A percentile compares a stretch with the other conserved stretches of the same genome.
Evolutionary conservation across 371 early-diverging fungal genomes (phyloP).

Genomic region (Lichtheimia corymbifera): DNA sequence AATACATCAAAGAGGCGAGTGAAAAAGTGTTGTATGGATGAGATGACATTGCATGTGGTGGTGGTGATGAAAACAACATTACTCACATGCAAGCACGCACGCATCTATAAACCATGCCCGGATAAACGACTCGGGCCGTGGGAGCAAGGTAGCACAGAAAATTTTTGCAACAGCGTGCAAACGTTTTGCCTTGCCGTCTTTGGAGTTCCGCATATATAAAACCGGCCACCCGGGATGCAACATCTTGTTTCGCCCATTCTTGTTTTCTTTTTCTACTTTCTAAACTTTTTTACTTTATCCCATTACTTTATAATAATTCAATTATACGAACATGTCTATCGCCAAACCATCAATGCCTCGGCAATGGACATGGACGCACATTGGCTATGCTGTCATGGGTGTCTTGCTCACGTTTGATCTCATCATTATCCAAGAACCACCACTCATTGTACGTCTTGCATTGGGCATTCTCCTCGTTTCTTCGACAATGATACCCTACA

Average conservation of each 20-base stretch:
- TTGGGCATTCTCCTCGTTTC: slow-evolving; percentile 20
- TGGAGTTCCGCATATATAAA: too few relatives aligned
- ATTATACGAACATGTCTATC: not conserved
- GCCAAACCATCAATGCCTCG: not conserved
- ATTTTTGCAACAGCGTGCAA: slow-evolving; percentile 1
- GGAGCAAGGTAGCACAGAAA: slow-evolving; percentile 1
- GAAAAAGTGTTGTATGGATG: too few relatives aligned
- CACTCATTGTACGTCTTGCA: slow-evolving; percentile 18
- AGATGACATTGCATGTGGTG: too few relatives aligned
- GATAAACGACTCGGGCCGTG: slow-evolving; percentile 13
- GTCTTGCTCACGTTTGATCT: slow-evolving; percentile 26
- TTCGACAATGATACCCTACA: slow-evolving; percentile 34
- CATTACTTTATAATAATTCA: not conserved
- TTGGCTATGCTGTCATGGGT: slow-evolving; percentile 20
- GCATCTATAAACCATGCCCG: not conserved
- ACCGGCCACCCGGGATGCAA: too few relatives aligned
- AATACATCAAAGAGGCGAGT: too few relatives aligned
- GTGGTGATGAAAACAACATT: not conserved
- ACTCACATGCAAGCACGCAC: slow-evolving; percentile 12
- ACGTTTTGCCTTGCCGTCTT: slow-evolving; percentile 3
- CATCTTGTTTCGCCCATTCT: not conserved
- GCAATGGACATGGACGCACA: slow-evolving; percentile 2
- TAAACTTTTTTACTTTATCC: not conserved
- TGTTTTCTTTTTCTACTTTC: not conserved
- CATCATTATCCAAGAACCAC: slow-evolving; percentile 29